phyloP scores from a whole-genome alignment of 2,329 filamentous ascomycete genomes.

The Raffaelea deltoideospora region DNA sequence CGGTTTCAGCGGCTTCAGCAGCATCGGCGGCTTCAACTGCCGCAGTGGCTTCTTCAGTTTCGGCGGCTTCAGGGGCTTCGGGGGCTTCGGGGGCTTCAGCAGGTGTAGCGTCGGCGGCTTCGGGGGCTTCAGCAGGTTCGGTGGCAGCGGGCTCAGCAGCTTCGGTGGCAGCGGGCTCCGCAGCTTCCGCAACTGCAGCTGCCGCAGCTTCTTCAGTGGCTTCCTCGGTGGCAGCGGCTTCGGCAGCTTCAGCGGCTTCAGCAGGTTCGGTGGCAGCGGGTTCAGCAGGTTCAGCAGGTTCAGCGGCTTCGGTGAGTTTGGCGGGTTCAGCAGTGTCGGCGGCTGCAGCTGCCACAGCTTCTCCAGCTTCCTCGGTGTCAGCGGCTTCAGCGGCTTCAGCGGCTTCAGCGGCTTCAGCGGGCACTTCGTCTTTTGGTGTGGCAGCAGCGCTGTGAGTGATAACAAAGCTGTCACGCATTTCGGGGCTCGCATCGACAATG shows the following conservation, averaged over 20 bases:
- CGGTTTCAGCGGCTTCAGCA: slow-evolving; percentile 1
- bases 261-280: neutral
- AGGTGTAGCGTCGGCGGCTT: neutral
- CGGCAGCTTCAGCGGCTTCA: neutral
- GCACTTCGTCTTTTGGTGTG: neutral
- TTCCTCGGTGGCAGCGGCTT: neutral
- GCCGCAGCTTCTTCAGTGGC: neutral
- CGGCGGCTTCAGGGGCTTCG: slow-evolving; percentile 1
- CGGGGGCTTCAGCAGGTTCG: neutral
- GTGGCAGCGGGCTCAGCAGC: neutral
- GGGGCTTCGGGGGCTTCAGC: neutral
- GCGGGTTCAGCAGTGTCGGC: neutral
- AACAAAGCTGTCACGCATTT: too few relatives aligned
- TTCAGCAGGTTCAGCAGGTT: slow-evolving; percentile 2
- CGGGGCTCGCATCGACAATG: too few relatives aligned
- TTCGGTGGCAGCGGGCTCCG: neutral
- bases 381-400: neutral
- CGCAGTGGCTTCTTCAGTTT: slow-evolving; percentile 4
- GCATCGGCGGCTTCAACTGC: too few relatives aligned
- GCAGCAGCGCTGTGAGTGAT: too few relatives aligned
- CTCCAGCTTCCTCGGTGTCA: neutral
- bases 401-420: neutral
- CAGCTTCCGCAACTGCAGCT: neutral
- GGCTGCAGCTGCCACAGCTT: neutral
- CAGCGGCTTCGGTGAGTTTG: neutral